Evolutionary conservation across 2,329 filamentous ascomycete species (phyloP), one percentile per base, ranked within the genome.

Genomic region (Penicillium sumatraense): DNA sequence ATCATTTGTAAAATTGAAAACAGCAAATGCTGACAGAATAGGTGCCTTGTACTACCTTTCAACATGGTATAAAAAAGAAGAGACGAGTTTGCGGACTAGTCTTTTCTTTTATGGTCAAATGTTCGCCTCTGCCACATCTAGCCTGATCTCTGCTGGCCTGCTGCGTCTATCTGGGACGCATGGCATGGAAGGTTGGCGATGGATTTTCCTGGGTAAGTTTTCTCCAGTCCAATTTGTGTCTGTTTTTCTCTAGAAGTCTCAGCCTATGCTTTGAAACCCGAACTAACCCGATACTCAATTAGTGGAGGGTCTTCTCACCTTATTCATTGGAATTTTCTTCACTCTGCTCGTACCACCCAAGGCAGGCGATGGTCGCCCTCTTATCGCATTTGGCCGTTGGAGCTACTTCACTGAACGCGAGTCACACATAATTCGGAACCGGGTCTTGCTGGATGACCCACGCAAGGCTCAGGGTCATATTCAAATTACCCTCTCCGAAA

Each of bases 81-180:
- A 85, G 63, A 80, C 79, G 0, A 80, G 79, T 51, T 80, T 83
- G 56, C 76, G 82, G 8, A 77, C 83, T 46, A 80, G 80, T 64
- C 64, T 83, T 29, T 84, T 84, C 67, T 85, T 81, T 70, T 81
- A 84, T 53, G 83, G 82, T 10, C 83, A 83, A 61, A 78, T 82
- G 64, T 73, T 83, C 14, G 82, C 80, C 5, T 74, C 75, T 16
- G 79, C 78, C 0, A 76, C 73, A 1, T 68, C 68, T 0, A 71
- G 68, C 48, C 57, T 76, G 11, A 74, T 76, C 31, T 73, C 71
- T 0, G 74, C 71, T 11, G 74, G 74, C 1, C 62, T 76, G 31
- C 72, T 85, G 21, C 78, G 80, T 51, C 78, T 85, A 72, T 68
- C 75, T 6, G 81, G 80, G 1, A 73, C 78, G 1, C 74, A 70